Evolutionary conservation across 176 grass and related monocot species (phyloP).

Genomic region (Rhynchospora breviuscula): DNA sequence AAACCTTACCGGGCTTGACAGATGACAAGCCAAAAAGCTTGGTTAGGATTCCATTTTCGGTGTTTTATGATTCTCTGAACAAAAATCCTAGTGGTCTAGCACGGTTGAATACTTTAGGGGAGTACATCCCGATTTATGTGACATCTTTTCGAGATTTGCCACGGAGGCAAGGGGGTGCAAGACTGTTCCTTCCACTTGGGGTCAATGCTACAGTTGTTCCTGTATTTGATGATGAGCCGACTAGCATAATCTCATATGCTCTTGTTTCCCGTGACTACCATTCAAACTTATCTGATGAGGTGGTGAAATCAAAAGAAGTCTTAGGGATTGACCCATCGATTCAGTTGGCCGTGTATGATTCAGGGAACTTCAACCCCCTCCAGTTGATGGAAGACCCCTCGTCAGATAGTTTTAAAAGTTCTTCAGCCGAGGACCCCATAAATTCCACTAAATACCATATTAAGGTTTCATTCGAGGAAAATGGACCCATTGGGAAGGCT

Average conservation of each 20-base stretch:
- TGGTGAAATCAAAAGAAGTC: constrained; percentile 42
- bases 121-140: constrained; percentile 58
- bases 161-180: constrained; percentile 43
- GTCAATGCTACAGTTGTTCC: constrained; percentile 70
- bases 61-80: constrained; percentile 57
- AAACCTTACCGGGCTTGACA: constrained; percentile 25
- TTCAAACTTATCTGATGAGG: constrained; percentile 53
- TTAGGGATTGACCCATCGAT: constrained; percentile 39
- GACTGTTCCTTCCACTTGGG: constrained; percentile 69
- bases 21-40: constrained; percentile 53
- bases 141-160: constrained; percentile 63
- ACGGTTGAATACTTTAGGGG: constrained; percentile 48
- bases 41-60: constrained; percentile 63
- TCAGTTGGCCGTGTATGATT: constrained; percentile 52
- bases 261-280: constrained; percentile 74
- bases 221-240: constrained; percentile 94
- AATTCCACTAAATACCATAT: constrained; percentile 42
- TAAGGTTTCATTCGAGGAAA: constrained; percentile 71
- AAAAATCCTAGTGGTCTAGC: constrained; percentile 49
- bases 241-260: constrained; percentile 83
- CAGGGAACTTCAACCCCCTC: constrained; percentile 62
- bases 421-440: constrained; percentile 33
- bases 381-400: constrained; percentile 75
- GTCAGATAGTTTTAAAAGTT: constrained; percentile 53
- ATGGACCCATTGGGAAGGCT: constrained; percentile 64